Evolutionary conservation across 2,329 filamentous ascomycete species (phyloP).

Genomic region (Neopestalotiopsis sp.): DNA sequence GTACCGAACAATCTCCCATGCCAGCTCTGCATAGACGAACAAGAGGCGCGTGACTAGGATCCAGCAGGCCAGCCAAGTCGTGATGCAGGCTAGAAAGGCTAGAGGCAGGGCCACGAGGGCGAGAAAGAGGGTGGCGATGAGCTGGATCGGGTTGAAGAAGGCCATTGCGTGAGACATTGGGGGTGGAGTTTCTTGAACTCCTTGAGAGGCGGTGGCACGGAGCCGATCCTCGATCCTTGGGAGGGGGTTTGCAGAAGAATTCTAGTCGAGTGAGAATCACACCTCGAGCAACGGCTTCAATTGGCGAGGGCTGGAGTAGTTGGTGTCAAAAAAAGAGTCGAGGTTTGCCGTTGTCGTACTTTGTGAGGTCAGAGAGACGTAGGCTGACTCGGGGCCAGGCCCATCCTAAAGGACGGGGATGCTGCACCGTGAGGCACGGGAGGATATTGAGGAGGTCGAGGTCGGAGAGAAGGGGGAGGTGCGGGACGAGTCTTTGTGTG

Average conservation of each 20-base stretch:
- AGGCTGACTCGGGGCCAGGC: not conserved
- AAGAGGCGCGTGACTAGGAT: constrained; percentile 65
- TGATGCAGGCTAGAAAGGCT: constrained; percentile 66
- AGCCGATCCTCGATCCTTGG: not conserved
- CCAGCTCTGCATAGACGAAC: constrained; percentile 68
- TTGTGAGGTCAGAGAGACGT: not conserved
- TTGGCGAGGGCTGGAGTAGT: not conserved
- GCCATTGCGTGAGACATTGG: constrained; percentile 45
- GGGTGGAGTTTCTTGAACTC: not conserved
- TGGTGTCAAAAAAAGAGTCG: not conserved
- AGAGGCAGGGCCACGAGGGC: constrained; percentile 67
- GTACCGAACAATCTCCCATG: constrained; percentile 60
- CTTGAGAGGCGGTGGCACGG: not conserved
- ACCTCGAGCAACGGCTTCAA: not conserved
- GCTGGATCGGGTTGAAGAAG: constrained; percentile 58
- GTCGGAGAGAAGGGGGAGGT: not conserved
- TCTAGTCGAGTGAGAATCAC: not conserved
- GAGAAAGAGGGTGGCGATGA: constrained; percentile 65
- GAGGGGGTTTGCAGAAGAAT: constrained; percentile 1
- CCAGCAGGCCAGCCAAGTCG: constrained; percentile 65
- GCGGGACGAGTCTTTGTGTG: not conserved
- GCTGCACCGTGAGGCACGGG: not conserved
- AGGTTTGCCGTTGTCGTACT: not conserved
- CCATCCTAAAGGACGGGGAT: not conserved
- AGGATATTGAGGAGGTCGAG: not conserved